Conservation (phyloP, 1,139 yeast genomes). For the Suhomyces choctaworum region DNA sequence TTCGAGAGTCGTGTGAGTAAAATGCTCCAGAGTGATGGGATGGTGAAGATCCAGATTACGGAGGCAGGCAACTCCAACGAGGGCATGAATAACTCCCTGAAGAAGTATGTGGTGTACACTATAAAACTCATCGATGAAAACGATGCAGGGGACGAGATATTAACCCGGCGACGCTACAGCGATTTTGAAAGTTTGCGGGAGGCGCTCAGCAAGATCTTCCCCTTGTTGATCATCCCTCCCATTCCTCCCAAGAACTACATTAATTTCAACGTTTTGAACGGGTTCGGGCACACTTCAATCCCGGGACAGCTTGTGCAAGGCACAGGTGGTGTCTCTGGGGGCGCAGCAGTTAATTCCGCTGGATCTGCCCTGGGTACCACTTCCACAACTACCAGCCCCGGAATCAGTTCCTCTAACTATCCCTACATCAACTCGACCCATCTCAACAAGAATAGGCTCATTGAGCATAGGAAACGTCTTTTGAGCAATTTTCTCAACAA, state of each 20-base stretch:
- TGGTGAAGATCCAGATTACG: constrained; percentile 53
- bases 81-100: constrained; percentile 57
- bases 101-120: constrained; percentile 77
- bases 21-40: constrained; percentile 32
- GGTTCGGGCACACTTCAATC: constrained; percentile 20
- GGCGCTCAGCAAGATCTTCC: constrained; percentile 70
- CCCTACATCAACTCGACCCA: constrained; percentile 48
- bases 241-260: constrained; percentile 86
- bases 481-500: constrained; percentile 76
- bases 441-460: constrained; percentile 39
- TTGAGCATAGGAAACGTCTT: constrained; percentile 72
- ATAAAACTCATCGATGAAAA: constrained; percentile 51
- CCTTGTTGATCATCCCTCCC: constrained; percentile 85
- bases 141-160: constrained; percentile 45
- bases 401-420: constrained; percentile 21
- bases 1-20: constrained; percentile 42
- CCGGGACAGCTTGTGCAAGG: constrained; percentile 7
- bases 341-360: constrained; percentile 8
- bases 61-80: constrained; percentile 83
- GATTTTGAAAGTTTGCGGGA: constrained; percentile 85
- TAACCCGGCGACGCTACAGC: constrained; percentile 81
- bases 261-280: constrained; percentile 38
- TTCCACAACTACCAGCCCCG: constrained; percentile 2
- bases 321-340: constrained; percentile 5
- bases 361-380: constrained; percentile 1